Conservation (phyloP, 2,329 filamentous ascomycete species). For the Paradendryphiella salina region DNA sequence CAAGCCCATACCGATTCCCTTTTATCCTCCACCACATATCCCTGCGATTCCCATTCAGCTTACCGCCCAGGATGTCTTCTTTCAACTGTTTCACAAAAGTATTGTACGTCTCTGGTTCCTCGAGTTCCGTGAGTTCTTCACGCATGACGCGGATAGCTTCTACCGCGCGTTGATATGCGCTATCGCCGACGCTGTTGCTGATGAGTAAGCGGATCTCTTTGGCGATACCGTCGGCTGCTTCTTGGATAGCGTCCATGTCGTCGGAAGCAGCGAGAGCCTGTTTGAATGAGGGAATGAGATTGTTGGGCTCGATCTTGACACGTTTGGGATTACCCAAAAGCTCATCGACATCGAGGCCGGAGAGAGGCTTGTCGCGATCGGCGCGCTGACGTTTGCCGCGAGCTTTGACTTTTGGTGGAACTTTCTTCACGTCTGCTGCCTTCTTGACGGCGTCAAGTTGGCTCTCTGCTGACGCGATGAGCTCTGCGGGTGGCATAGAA, state of each 20-base stretch:
- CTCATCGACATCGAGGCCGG: conserved; percentile 82
- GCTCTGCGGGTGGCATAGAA: conserved; percentile 69
- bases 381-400: conserved; percentile 62
- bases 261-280: conserved; percentile 68
- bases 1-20: conserved; percentile 69
- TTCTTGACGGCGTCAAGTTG: conserved; percentile 66
- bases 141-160: conserved; percentile 79
- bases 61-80: conserved; percentile 66
- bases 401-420: conserved; percentile 77
- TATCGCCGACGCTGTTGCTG: conserved; percentile 72
- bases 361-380: conserved; percentile 78
- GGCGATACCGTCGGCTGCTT: conserved; percentile 74
- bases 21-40: conserved; percentile 82
- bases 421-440: conserved; percentile 77
- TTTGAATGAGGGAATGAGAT: conserved; percentile 89
- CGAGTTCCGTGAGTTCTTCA: conserved; percentile 72
- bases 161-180: conserved; percentile 71
- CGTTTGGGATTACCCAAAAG: conserved; percentile 67
- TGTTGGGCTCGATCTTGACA: conserved; percentile 65
- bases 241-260: conserved; percentile 64
- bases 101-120: conserved; percentile 79
- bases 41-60: conserved; percentile 73
- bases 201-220: conserved; percentile 70
- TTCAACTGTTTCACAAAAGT: conserved; percentile 72
- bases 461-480: conserved; percentile 62